Percentiles rank a stretch among this genome's conserved stretches.
Evolutionary conservation across 2,329 filamentous ascomycete genomes (phyloP).

Genomic region (Colletotrichum siamense): DNA sequence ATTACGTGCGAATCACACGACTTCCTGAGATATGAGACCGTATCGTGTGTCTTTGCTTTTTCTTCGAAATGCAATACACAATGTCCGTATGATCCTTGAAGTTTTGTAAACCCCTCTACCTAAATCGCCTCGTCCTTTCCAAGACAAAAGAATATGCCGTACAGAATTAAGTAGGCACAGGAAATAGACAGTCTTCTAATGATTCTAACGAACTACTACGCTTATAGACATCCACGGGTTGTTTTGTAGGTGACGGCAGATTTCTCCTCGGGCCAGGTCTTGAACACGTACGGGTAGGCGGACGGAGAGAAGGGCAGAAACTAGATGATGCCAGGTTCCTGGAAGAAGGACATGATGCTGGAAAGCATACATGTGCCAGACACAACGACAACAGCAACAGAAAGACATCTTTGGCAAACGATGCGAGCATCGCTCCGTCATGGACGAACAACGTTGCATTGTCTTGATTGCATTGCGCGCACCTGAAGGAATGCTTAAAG

Average conservation of each 20-base stretch:
- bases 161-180: no score
- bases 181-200: no score
- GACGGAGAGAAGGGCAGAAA: neutral
- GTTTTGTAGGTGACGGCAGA: accelerated
- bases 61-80: neutral
- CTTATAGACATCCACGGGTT: no score
- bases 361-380: neutral
- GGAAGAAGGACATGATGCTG: neutral
- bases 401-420: neutral
- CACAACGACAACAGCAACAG: neutral
- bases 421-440: neutral
- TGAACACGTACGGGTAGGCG: neutral
- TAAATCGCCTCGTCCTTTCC: no score
- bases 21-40: no score
- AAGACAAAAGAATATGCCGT: no score
- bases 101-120: no score
- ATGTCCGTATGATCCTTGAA: no score
- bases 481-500: neutral
- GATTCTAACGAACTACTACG: no score
- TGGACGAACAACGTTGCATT: neutral
- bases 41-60: neutral
- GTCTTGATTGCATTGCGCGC: neutral
- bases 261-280: neutral
- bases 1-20: no score
- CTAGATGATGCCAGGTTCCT: neutral